Conservation (phyloP, 2,329 filamentous ascomycete species). For the Fusarium irregulare region DNA sequence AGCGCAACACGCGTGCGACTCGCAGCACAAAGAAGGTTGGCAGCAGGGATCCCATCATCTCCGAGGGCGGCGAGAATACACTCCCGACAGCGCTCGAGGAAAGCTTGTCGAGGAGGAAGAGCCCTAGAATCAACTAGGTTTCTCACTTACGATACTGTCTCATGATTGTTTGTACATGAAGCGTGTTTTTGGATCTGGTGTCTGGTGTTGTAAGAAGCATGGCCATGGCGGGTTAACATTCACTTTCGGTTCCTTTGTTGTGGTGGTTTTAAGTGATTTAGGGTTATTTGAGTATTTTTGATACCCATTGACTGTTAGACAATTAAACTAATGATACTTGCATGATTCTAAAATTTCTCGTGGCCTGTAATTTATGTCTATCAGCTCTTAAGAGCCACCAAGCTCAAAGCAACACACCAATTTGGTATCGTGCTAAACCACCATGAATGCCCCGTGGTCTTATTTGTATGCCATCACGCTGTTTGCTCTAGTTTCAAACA, state of each 20-base stretch:
- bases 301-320: slow-evolving; percentile 49
- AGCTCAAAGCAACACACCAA: not conserved
- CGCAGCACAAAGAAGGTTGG: slow-evolving; percentile 50
- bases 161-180: not conserved
- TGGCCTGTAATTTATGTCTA: not conserved
- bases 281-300: slow-evolving; percentile 50
- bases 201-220: slow-evolving; percentile 26
- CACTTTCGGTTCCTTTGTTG: slow-evolving; percentile 24
- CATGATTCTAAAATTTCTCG: slow-evolving; percentile 4
- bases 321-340: slow-evolving; percentile 33
- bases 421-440: not conserved
- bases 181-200: slow-evolving; percentile 29
- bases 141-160: not conserved
- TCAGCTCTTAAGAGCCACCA: not conserved
- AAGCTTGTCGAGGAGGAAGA: slow-evolving; percentile 64
- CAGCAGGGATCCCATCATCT: slow-evolving; percentile 41
- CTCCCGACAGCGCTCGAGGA: slow-evolving; percentile 59
- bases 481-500: not conserved
- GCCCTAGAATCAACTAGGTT: slow-evolving; percentile 59
- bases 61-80: slow-evolving; percentile 65
- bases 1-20: slow-evolving; percentile 56
- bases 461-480: not conserved
- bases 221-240: slow-evolving; percentile 8
- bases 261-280: slow-evolving; percentile 31
- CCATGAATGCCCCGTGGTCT: not conserved